Evolutionary conservation across 23 red algal species (phyloP).

Genomic region (Gracilaria domingensis): DNA sequence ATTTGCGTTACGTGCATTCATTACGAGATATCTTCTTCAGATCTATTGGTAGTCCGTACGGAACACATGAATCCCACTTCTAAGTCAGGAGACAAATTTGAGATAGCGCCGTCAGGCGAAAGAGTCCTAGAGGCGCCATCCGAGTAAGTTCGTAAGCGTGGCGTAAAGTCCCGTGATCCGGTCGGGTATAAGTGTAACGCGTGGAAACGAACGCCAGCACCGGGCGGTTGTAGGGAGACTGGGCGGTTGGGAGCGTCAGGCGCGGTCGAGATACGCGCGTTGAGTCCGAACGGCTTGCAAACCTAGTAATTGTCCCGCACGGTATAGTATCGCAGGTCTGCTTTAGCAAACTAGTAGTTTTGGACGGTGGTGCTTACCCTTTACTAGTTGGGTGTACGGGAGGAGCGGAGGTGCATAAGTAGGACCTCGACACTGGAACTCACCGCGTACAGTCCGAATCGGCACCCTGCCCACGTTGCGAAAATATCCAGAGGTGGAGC

Average conservation of each 20-base stretch:
- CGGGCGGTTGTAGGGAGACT: background rate
- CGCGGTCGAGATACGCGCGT: background rate
- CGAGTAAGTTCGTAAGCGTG: background rate
- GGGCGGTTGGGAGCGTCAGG: background rate
- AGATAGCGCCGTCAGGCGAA: background rate
- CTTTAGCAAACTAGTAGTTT: constrained; percentile 1
- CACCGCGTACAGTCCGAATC: too few relatives aligned
- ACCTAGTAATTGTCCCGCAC: background rate
- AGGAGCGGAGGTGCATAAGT: background rate
- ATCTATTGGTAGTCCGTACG: background rate
- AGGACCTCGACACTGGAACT: background rate
- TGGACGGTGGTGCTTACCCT: background rate
- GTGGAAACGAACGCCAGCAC: background rate
- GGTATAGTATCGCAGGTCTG: constrained; percentile 15
- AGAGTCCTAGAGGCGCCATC: background rate
- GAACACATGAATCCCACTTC: constrained; percentile 7
- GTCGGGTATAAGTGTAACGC: background rate
- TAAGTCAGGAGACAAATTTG: background rate
- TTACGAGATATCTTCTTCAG: background rate
- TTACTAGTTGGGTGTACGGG: background rate
- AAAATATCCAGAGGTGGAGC: too few relatives aligned
- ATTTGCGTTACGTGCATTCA: background rate
- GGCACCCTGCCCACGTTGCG: too few relatives aligned
- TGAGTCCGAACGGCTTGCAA: constrained; percentile 27
- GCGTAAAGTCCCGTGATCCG: background rate